Percentiles rank a stretch among this genome's conserved stretches.
These are phyloP conservation scores for Solanum habrochaites DNA, from an alignment of 257 asterid species.

Conservation along the genomic window DNA sequence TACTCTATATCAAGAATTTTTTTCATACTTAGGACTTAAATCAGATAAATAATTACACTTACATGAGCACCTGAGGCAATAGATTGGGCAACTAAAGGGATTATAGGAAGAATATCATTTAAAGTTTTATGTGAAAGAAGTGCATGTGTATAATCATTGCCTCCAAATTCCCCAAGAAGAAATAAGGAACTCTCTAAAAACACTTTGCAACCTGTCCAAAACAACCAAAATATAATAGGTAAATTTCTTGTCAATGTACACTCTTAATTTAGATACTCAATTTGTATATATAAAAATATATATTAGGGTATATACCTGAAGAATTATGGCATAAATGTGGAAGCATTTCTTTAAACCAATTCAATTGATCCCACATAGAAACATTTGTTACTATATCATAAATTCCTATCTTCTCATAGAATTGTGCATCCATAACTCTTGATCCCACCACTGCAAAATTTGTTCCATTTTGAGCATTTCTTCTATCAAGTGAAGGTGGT, in stretches of 20 bases:
- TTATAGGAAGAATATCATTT: background rate
- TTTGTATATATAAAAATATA: too few species aligned
- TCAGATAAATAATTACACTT: background rate
- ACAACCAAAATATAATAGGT: too few species aligned
- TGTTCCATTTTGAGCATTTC: background rate
- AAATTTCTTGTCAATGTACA: too few species aligned
- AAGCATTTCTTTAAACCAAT: slow-evolving; percentile 27
- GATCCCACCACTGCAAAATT: slow-evolving; percentile 47
- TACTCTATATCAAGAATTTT: too few species aligned
- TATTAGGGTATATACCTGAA: background rate
- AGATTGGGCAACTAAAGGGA: background rate
- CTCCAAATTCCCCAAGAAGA: slow-evolving; percentile 6
- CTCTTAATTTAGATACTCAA: background rate
- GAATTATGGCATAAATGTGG: slow-evolving; percentile 2
- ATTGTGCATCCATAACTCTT: slow-evolving; percentile 17
- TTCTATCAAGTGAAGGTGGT: slow-evolving; percentile 12
- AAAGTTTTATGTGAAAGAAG: background rate
- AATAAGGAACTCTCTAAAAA: background rate
- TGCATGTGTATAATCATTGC: background rate
- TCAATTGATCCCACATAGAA: slow-evolving; percentile 22
- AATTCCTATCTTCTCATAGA: slow-evolving; percentile 14
- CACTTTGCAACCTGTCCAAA: background rate
- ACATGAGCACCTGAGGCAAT: background rate
- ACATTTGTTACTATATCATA: background rate
- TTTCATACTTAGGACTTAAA: too few species aligned